Evolutionary conservation across 2,329 filamentous ascomycete species (phyloP), one percentile per base, ranked within the genome.

Genomic region (Colletotrichum horii): DNA sequence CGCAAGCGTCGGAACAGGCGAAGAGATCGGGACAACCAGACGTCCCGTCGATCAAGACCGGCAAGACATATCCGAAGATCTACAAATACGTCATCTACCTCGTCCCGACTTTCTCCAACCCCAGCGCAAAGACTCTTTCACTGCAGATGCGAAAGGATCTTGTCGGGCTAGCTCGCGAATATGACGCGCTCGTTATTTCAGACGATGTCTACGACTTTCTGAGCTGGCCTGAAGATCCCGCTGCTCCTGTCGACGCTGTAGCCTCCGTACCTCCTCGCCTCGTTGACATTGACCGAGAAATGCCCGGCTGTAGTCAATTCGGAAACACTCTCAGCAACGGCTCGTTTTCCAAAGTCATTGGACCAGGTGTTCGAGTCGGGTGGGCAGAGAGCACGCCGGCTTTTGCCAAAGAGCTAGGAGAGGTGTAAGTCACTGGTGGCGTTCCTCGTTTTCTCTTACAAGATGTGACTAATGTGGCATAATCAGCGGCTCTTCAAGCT

Each of bases 121-220:
- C 97, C 0, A 96, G 94, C 0, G 95, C 93, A 34, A 94, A 93
- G 81, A 95, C 94, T 4, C 96, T 97, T 92, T 92, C 92, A 8
- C 83, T 95, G 4, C 82, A 85, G n/a, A 90, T 93, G 28, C 91
- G 97, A 3, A 86, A 92, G 77, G 87, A 87, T 8, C 88, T 98
- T 4, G 92, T 98, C 22, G 86, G 87, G 12, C 84, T 98, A 6
- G 96, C 96, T 0, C 90, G 96, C 70, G 88, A 92, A 71, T 92
- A 94, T 82, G 93, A 98, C 82, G 95, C 95, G 6, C 89, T 98
- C 15, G 84, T 98, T 69, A 89, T 98, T 24, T 92, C 91, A 55
- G 96, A 98, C 84, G 97, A 98, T 82, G 96, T 98, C 8, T 98
- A 98, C 82, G 96, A 98, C 83, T 94, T 96, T 77, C 88, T 98